Evolutionary conservation across 1,284 basidiomycete genomes (phyloP).

Genomic region (Malassezia obtusa): DNA sequence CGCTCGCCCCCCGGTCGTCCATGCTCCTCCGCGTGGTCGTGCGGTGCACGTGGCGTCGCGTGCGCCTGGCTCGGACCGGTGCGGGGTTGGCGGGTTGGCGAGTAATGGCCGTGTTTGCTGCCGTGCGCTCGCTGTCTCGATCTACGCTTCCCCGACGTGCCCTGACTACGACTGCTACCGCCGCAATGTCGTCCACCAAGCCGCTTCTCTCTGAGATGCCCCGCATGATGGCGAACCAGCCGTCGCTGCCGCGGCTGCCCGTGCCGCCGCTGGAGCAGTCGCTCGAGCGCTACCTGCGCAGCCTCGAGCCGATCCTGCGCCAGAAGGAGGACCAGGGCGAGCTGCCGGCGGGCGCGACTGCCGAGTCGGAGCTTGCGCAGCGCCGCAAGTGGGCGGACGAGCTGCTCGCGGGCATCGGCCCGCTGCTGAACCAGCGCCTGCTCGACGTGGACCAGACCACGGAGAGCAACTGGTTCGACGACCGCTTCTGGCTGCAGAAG

Average conservation of each 20-base stretch:
- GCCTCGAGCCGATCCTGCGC: constrained; percentile 69
- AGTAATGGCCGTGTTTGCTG: constrained; percentile 1
- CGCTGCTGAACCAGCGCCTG: constrained; percentile 66
- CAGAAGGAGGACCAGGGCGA: constrained; percentile 52
- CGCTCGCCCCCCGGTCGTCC: background rate
- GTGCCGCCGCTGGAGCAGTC: constrained; percentile 70
- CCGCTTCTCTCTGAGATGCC: background rate
- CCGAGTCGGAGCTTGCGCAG: constrained; percentile 56
- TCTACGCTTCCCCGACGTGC: background rate
- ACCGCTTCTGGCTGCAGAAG: constrained; percentile 83
- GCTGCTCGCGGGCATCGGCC: constrained; percentile 65
- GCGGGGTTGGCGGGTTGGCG: background rate
- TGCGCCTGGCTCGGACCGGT: background rate
- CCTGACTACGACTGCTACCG: background rate
- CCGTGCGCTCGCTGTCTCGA: background rate
- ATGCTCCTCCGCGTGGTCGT: background rate
- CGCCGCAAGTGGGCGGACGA: constrained; percentile 62
- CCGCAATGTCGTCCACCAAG: background rate
- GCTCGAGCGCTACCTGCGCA: constrained; percentile 67
- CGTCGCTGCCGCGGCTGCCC: constrained; percentile 61
- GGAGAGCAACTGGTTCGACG: constrained; percentile 87
- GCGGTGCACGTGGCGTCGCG: background rate
- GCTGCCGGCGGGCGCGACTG: constrained; percentile 52
- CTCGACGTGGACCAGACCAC: constrained; percentile 73
- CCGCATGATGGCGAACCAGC: constrained; percentile 16